These are phyloP conservation scores for Erigeron canadensis DNA, from an alignment of 129 eudicot species.

Conservation along the genomic window DNA sequence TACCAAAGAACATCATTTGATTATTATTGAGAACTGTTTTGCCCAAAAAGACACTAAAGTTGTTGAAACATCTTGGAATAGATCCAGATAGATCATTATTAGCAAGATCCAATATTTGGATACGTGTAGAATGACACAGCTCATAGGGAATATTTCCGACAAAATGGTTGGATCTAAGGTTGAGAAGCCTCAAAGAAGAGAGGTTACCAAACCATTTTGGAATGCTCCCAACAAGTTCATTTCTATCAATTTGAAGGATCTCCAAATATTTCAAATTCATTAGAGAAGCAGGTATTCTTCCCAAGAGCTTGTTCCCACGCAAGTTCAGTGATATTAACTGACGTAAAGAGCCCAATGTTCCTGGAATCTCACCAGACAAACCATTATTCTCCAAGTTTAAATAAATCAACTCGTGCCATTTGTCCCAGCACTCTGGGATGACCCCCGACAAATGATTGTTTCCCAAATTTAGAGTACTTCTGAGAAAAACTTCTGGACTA, in stretches of 20 bases:
- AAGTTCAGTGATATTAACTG: neutral
- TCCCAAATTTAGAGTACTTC: neutral
- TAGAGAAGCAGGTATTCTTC: neutral
- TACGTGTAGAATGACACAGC: neutral
- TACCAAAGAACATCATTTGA: neutral
- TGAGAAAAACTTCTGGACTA: neutral
- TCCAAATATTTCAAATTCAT: neutral
- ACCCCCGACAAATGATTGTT: neutral
- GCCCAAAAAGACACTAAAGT: neutral
- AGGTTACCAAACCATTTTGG: neutral
- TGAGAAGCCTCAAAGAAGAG: neutral
- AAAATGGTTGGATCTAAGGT: neutral
- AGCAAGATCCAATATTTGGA: neutral
- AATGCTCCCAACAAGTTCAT: neutral
- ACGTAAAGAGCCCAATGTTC: neutral
- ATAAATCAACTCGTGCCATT: neutral
- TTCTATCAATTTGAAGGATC: neutral
- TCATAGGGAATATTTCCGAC: neutral
- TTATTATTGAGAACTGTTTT: neutral
- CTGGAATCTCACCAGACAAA: neutral
- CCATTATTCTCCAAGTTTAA: neutral
- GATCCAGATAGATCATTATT: neutral
- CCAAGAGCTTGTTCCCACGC: neutral
- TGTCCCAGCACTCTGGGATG: neutral
- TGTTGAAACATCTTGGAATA: neutral